Evolutionary conservation across 805 yeast species (phyloP).

Genomic region (Pichia cabralensis): DNA sequence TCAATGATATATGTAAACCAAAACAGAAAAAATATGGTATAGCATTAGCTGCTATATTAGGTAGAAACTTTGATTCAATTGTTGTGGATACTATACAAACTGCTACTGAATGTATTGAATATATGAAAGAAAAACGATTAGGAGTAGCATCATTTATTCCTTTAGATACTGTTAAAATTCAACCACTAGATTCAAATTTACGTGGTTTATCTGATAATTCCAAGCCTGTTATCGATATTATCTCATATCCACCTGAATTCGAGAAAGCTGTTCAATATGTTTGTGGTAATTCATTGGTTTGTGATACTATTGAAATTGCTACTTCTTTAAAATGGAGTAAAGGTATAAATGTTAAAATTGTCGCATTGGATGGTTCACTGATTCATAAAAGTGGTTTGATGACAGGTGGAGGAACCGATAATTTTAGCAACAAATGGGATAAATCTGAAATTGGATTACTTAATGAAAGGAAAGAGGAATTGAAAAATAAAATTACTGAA

Average conservation of each 20-base stretch:
- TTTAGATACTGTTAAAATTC: slow-evolving; percentile 59
- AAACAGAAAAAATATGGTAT: slow-evolving; percentile 57
- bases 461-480: slow-evolving; percentile 38
- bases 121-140: slow-evolving; percentile 72
- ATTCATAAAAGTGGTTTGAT: slow-evolving; percentile 80
- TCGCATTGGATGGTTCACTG: slow-evolving; percentile 74
- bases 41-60: slow-evolving; percentile 71
- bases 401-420: slow-evolving; percentile 77
- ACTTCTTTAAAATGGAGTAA: slow-evolving; percentile 60
- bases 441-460: slow-evolving; percentile 54
- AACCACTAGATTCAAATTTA: slow-evolving; percentile 41
- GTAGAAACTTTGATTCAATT: slow-evolving; percentile 70
- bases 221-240: slow-evolving; percentile 64
- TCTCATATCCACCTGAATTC: slow-evolving; percentile 54
- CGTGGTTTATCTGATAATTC: slow-evolving; percentile 45
- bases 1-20: slow-evolving; percentile 74
- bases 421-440: slow-evolving; percentile 55
- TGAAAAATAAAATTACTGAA: slow-evolving; percentile 36
- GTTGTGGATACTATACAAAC: slow-evolving; percentile 69
- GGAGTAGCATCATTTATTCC: slow-evolving; percentile 89
- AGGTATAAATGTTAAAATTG: slow-evolving; percentile 51
- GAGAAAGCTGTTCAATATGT: slow-evolving; percentile 75
- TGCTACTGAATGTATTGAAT: slow-evolving; percentile 68
- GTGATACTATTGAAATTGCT: slow-evolving; percentile 63
- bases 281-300: slow-evolving; percentile 70